Evolutionary conservation across 164 flowering plant species (phyloP).

Genomic region (Warburgia ugandensis): DNA sequence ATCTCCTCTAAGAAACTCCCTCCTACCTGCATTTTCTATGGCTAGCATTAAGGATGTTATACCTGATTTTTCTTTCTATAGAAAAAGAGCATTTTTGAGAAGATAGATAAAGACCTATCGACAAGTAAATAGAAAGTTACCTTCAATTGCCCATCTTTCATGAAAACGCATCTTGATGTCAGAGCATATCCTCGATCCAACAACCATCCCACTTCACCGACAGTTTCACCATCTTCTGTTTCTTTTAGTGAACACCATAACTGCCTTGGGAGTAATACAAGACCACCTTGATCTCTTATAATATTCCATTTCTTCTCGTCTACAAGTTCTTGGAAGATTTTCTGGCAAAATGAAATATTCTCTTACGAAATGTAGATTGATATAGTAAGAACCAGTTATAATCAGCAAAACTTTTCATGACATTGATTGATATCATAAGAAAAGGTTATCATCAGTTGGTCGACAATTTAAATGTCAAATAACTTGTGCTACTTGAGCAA

Average conservation of each 20-base stretch:
- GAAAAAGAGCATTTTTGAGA: neutral
- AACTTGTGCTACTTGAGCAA: neutral
- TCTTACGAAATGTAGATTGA: neutral
- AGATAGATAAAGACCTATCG: neutral
- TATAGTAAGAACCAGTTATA: neutral
- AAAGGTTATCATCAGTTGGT: neutral
- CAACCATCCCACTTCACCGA: constrained; percentile 76
- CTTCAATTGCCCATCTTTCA: constrained; percentile 46
- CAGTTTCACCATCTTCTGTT: constrained; percentile 35
- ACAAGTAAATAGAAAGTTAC: constrained; percentile 27
- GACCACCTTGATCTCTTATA: constrained; percentile 37
- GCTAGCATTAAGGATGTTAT: neutral
- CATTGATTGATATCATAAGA: neutral
- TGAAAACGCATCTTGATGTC: constrained; percentile 63
- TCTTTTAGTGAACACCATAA: constrained; percentile 71
- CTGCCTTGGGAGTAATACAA: constrained; percentile 63
- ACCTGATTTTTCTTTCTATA: neutral
- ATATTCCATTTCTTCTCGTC: constrained; percentile 24
- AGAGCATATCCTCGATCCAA: constrained; percentile 46
- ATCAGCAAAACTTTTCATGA: neutral
- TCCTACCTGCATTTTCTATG: neutral
- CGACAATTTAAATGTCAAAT: neutral
- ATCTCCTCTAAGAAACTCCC: neutral
- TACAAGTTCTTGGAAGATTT: constrained; percentile 32
- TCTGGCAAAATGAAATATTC: constrained; percentile 23